A percentile compares a stretch with the other conserved stretches of the same genome.
Conservation (phyloP, 2,329 filamentous ascomycete genomes). For the Paracoccidioides lutzii region DNA sequence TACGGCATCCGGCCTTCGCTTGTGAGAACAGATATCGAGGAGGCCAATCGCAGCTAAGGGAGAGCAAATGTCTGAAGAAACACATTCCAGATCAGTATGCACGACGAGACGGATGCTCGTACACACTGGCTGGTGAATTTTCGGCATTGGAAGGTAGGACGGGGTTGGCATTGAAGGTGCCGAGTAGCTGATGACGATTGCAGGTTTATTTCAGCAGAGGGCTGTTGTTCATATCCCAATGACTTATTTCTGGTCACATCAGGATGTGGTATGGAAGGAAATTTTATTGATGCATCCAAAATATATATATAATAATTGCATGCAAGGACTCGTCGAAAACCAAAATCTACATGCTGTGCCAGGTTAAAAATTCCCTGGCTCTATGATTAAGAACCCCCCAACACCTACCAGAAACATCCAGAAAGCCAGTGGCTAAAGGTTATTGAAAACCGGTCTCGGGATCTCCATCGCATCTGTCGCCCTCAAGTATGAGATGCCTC, state of each 20-base stretch:
- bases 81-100: background rate
- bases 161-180: no score
- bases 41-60: background rate
- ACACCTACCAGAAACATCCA: no score
- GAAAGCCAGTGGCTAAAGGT: no score
- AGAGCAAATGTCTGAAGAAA: background rate
- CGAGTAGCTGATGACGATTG: no score
- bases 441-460: slow-evolving; percentile 30
- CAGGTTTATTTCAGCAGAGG: no score
- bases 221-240: no score
- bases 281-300: background rate
- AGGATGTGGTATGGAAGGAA: background rate
- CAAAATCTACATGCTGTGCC: background rate
- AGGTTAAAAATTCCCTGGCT: background rate
- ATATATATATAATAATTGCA: background rate
- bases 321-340: background rate
- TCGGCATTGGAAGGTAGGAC: no score
- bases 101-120: background rate
- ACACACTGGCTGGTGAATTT: background rate
- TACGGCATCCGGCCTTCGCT: background rate
- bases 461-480: slow-evolving; percentile 60
- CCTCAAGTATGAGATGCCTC: slow-evolving; percentile 74
- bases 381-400: background rate
- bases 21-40: background rate
- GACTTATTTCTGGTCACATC: background rate